Conservation (phyloP, 2,329 filamentous ascomycete genomes). For the Aspergillus melleus region DNA sequence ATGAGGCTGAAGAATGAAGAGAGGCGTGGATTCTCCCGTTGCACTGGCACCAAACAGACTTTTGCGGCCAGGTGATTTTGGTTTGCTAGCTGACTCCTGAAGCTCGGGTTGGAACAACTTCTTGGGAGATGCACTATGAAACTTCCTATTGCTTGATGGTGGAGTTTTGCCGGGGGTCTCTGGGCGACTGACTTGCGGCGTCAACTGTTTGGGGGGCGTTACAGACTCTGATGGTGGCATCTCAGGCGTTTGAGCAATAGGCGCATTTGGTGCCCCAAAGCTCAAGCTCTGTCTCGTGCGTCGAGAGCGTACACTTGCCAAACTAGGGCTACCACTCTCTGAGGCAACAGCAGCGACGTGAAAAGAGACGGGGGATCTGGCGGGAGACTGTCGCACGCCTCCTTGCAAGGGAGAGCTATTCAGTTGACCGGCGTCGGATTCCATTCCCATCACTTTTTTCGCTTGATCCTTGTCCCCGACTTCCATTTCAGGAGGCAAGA, state of each 20-base stretch:
- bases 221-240: conserved; percentile 39
- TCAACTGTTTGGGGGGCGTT: conserved; percentile 43
- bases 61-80: conserved; percentile 36
- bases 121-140: conserved; percentile 52
- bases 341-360: conserved; percentile 45
- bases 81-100: conserved; percentile 37
- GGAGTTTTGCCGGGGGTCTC: conserved; percentile 54
- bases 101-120: conserved; percentile 48
- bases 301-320: conserved; percentile 53
- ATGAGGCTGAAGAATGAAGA: conserved; percentile 63
- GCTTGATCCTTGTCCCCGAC: conserved; percentile 49
- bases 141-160: conserved; percentile 47
- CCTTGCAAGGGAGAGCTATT: conserved; percentile 49
- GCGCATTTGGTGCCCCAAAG: conserved; percentile 44
- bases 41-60: conserved; percentile 57
- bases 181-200: conserved; percentile 47
- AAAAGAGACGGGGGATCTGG: conserved; percentile 26
- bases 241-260: conserved; percentile 39
- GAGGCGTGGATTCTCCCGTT: conserved; percentile 62
- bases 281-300: conserved; percentile 51
- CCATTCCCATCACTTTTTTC: conserved; percentile 61
- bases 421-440: conserved; percentile 52
- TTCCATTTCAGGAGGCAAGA: conserved; percentile 50
- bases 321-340: conserved; percentile 56
- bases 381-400: conserved; percentile 32